Base-by-base conservation (phyloP, 176 grass and related monocot genomes). In the Rhynchospora tenuis region DNA sequence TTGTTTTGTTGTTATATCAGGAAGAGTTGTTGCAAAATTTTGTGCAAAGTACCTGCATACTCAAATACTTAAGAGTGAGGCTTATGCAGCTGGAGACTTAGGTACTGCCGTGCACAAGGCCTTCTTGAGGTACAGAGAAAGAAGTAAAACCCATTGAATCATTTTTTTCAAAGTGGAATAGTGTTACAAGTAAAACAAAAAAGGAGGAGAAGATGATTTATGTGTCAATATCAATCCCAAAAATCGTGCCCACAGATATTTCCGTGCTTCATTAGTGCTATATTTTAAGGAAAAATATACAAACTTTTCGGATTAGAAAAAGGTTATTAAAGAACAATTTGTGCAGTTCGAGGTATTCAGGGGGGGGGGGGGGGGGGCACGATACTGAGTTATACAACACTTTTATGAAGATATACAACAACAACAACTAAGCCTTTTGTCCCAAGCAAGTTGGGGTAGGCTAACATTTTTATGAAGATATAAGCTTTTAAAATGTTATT, bases 21-120 rank as follows among this genome's bases (percentile, higher is more conserved):
- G 95, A 85, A 93, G 83, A 92, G 89, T 90, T 61, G 95, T 98
- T 59, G 89, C 95, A 17, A 98, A 98, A 85, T 98, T 98, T 84
- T 98, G 95, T 84, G 86, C 95, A 89, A 98, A 94, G 73, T 91
- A 87, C 81, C 86, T 98, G 70, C 95, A 91, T 67, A 89, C 29
- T 85, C 90, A 98, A 87, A 91, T 98, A 82, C 79, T 91, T 60
- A 93, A 85, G 59, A 90, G 68, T 80, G 92, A 95, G 79, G 83
- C 84, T 42, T 93, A 91, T 85, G 54, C 84, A 76, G 74, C 59
- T 85, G 95, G 95, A 85, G 91, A 98, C 64, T 86, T 98, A 38
- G 83, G 89, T 44, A 67, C 87, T 65, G 88, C 95, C 24, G 60
- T 90, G 46, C 87, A 86, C 17, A 91, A 83, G 86, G 86, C 95